Percentiles rank a stretch among this genome's conserved stretches.
Evolutionary conservation across 73 alveolate genomes (phyloP).

Genomic region (Loxodes magnus): DNA sequence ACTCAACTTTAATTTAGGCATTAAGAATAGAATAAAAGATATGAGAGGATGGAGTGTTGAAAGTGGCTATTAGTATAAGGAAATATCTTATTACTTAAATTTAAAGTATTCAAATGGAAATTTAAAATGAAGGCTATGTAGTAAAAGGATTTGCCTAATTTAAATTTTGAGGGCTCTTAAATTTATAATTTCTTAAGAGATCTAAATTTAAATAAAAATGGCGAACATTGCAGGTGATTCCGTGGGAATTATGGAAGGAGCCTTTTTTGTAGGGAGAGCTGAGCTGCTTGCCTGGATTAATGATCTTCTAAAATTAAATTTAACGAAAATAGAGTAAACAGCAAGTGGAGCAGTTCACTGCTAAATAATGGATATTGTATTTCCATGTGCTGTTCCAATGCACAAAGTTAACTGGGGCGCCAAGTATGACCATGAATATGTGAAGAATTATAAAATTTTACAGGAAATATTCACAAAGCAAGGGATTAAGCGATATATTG

Average conservation of each 20-base stretch:
- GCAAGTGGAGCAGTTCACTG: constrained; percentile 82
- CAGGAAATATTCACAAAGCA: constrained; percentile 71
- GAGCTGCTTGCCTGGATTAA: constrained; percentile 73
- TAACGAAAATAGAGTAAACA: constrained; percentile 68
- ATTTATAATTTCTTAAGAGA: too few species aligned
- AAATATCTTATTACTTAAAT: too few species aligned
- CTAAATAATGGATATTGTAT: constrained; percentile 75
- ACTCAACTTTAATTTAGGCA: too few species aligned
- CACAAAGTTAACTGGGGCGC: constrained; percentile 85
- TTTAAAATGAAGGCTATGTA: too few species aligned
- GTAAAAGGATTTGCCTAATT: too few species aligned
- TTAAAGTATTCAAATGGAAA: too few species aligned
- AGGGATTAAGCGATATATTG: constrained; percentile 68
- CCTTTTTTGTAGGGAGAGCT: constrained; percentile 73
- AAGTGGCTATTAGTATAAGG: too few species aligned
- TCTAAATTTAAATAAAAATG: too few species aligned
- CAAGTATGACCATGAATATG: constrained; percentile 81
- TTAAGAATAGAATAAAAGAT: too few species aligned
- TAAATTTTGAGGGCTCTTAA: too few species aligned
- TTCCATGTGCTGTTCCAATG: constrained; percentile 69
- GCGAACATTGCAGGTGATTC: constrained; percentile 35
- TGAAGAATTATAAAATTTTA: constrained; percentile 70
- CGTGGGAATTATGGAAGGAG: constrained; percentile 83
- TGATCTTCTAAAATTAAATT: constrained; percentile 42
- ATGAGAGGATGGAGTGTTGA: too few species aligned